These are phyloP conservation scores for Starmerella vaccinii DNA, from an alignment of 805 yeast species.

Conservation along the genomic window DNA sequence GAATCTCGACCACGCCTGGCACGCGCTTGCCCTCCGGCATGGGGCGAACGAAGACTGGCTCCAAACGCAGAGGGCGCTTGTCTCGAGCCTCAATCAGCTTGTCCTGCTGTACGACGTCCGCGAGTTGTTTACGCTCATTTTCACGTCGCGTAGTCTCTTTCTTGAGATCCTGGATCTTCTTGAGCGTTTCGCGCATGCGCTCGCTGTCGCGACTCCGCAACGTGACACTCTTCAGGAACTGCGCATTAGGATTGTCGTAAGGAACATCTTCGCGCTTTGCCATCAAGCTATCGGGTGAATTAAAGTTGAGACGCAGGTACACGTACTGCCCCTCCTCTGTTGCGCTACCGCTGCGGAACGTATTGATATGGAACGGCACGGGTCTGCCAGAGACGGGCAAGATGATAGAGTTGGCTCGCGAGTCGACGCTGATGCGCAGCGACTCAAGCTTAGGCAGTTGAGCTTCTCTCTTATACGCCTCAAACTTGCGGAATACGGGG, in stretches of 20 bases:
- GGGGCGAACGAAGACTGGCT: constrained; percentile 83
- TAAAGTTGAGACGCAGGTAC: constrained; percentile 78
- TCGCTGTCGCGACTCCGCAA: constrained; percentile 84
- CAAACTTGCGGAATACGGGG: constrained; percentile 81
- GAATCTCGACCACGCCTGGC: constrained; percentile 82
- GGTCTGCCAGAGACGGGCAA: constrained; percentile 92
- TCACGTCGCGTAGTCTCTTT: constrained; percentile 86
- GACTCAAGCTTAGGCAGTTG: constrained; percentile 85
- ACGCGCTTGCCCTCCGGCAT: constrained; percentile 94
- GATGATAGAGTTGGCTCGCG: constrained; percentile 76
- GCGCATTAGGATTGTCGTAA: constrained; percentile 80
- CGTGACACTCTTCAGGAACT: constrained; percentile 77
- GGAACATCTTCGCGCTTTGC: constrained; percentile 69
- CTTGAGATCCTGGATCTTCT: constrained; percentile 83
- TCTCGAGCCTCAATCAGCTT: constrained; percentile 70
- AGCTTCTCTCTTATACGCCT: constrained; percentile 84
- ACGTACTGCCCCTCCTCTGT: constrained; percentile 95
- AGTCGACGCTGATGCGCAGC: constrained; percentile 75
- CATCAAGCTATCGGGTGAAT: constrained; percentile 83
- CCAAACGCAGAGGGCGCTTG: constrained; percentile 77
- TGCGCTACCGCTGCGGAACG: constrained; percentile 88
- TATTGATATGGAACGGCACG: constrained; percentile 91
- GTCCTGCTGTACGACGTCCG: constrained; percentile 90
- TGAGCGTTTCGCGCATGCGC: constrained; percentile 80
- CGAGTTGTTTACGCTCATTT: constrained; percentile 78